Conservation (phyloP, 2,329 filamentous ascomycete species). For the Penicillium brevicompactum region DNA sequence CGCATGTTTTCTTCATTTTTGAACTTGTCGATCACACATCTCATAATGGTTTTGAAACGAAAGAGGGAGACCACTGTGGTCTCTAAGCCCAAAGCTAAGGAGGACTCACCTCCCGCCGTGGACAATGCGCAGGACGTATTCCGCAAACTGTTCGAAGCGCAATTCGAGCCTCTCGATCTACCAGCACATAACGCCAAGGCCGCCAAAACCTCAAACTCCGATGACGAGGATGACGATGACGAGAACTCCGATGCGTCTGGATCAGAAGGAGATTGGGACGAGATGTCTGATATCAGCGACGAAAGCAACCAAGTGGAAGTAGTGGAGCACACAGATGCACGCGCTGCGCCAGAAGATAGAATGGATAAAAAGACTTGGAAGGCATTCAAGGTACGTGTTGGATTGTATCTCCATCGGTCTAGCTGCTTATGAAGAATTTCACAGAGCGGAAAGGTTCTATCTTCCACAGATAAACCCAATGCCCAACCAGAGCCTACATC, state of each 20-base stretch:
- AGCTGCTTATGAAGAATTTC: conserved; percentile 10
- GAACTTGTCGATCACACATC: conserved; percentile 7
- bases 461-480: conserved; percentile 24
- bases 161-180: conserved; percentile 72
- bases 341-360: conserved; percentile 39
- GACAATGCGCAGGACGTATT: conserved; percentile 69
- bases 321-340: conserved; percentile 61
- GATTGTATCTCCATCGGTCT: no score
- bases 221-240: conserved; percentile 30
- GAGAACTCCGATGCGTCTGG: conserved; percentile 27
- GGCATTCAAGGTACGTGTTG: conserved; percentile 69
- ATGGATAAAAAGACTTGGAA: conserved; percentile 72
- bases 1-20: background rate
- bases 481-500: conserved; percentile 22
- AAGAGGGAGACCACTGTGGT: conserved; percentile 47
- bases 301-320: conserved; percentile 56
- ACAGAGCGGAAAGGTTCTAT: conserved; percentile 52
- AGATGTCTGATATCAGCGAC: conserved; percentile 58
- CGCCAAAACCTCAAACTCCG: conserved; percentile 13
- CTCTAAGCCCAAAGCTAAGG: conserved; percentile 26
- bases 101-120: conserved; percentile 23
- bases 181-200: conserved; percentile 12
- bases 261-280: conserved; percentile 62
- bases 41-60: conserved; percentile 49
- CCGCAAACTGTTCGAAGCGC: conserved; percentile 80